A percentile compares a stretch with the other conserved stretches of the same genome.
These are phyloP conservation scores for Balamuthia mandrillaris DNA, from an alignment of 208 protist species.

Conservation along the genomic window DNA sequence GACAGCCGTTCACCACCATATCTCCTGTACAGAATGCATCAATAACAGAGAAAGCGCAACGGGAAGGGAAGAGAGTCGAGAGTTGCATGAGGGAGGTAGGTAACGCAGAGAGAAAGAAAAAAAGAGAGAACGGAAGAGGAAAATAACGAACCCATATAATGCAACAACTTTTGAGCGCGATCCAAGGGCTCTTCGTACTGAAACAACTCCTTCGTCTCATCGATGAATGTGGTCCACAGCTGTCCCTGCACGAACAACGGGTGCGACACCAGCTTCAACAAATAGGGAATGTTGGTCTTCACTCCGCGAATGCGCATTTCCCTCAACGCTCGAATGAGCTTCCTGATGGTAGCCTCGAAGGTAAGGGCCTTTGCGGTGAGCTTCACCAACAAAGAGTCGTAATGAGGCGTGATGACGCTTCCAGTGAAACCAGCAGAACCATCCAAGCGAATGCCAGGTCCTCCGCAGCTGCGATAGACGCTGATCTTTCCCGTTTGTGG, in stretches of 20 bases:
- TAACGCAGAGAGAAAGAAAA: no score
- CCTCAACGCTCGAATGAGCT: conserved; percentile 59
- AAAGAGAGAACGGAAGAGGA: no score
- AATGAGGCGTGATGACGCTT: conserved; percentile 68
- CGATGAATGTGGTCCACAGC: conserved; percentile 70
- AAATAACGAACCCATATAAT: no score
- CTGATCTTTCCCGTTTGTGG: conserved; percentile 57
- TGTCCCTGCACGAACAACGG: conserved; percentile 57
- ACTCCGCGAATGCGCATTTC: conserved; percentile 69
- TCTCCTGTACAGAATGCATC: no score
- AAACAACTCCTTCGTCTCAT: conserved; percentile 22
- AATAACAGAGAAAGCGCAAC: no score
- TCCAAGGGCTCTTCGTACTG: conserved; percentile 35
- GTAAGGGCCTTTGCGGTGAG: conserved; percentile 52
- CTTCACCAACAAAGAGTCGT: conserved; percentile 75
- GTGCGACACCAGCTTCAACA: conserved; percentile 65
- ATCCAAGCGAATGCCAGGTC: conserved; percentile 77
- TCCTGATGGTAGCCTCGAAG: conserved; percentile 41
- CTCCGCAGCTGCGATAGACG: conserved; percentile 57
- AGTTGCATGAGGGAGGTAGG: no score
- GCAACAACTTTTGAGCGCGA: background rate
- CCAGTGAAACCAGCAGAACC: conserved; percentile 55
- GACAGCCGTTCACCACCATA: no score
- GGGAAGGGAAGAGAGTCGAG: no score
- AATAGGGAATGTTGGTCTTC: conserved; percentile 76